Evolutionary conservation across 2,329 filamentous ascomycete genomes (phyloP).

Genomic region (Calcarisporium arbuscula): DNA sequence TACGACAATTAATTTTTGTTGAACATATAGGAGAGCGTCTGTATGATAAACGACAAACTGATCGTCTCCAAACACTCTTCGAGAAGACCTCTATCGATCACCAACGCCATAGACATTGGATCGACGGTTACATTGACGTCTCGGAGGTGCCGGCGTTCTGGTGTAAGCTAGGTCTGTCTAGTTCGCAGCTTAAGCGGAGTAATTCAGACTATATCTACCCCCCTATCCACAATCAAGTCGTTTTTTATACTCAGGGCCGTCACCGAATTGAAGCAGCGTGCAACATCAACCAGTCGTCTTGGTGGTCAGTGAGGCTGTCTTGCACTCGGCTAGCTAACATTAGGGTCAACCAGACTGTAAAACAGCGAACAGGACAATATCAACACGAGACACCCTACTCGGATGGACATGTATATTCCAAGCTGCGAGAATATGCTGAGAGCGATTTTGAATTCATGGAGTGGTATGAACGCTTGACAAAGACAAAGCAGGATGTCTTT

Average conservation of each 20-base stretch:
- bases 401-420: constrained; percentile 6
- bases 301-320: constrained; percentile 4
- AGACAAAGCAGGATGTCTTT: constrained; percentile 4
- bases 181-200: neutral
- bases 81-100: constrained; percentile 2
- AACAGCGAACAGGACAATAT: constrained; percentile 6
- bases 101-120: constrained; percentile 2
- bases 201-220: constrained; percentile 1
- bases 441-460: constrained; percentile 2
- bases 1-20: neutral
- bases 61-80: no score
- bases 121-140: constrained; percentile 6
- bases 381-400: constrained; percentile 6
- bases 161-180: constrained; percentile 1
- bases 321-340: constrained; percentile 1
- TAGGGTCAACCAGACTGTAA: constrained; percentile 1
- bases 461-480: constrained; percentile 5
- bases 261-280: constrained; percentile 4
- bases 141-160: neutral
- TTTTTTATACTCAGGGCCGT: constrained; percentile 5
- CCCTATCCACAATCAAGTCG: constrained; percentile 1
- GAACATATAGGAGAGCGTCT: neutral
- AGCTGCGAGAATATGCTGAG: constrained; percentile 4
- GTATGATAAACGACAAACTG: neutral
- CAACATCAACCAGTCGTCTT: constrained; percentile 1